These are phyloP conservation scores for Brassica balearica DNA, from an alignment of 441 rosid species.

Conservation along the genomic window DNA sequence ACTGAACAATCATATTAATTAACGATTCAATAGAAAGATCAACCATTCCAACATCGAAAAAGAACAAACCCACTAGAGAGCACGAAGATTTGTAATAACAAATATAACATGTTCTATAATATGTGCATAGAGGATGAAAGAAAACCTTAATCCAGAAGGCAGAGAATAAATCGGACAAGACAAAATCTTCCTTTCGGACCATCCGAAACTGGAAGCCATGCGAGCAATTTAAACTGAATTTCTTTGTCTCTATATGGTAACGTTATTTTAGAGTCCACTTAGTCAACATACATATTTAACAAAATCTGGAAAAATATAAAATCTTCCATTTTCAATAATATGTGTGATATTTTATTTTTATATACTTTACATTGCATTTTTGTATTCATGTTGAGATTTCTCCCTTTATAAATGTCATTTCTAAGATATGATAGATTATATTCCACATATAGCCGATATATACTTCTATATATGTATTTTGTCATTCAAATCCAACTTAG, in stretches of 20 bases:
- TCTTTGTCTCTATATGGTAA: not conserved
- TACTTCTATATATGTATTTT: not conserved
- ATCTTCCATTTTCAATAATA: not conserved
- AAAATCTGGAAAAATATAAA: not conserved
- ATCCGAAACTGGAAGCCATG: not conserved
- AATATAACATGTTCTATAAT: not conserved
- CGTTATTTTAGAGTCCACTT: not conserved
- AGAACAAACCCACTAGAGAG: not conserved
- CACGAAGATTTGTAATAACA: not conserved
- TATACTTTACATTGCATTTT: not conserved
- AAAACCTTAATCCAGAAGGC: not conserved
- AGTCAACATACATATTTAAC: not conserved
- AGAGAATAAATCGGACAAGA: not conserved
- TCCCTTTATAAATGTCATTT: not conserved
- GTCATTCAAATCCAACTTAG: slow-evolving; percentile 28
- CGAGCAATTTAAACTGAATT: not conserved
- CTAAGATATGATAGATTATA: not conserved
- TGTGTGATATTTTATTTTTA: not conserved
- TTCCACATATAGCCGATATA: not conserved
- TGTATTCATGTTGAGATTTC: not conserved
- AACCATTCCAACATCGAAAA: not conserved
- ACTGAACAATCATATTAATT: not conserved
- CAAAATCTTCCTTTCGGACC: not conserved
- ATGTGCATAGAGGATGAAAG: not conserved
- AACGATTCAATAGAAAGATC: not conserved